A percentile compares a stretch with the other conserved stretches of the same genome.
Conservation (phyloP, 2,329 filamentous ascomycete species). For the Botrytis deweyae region DNA sequence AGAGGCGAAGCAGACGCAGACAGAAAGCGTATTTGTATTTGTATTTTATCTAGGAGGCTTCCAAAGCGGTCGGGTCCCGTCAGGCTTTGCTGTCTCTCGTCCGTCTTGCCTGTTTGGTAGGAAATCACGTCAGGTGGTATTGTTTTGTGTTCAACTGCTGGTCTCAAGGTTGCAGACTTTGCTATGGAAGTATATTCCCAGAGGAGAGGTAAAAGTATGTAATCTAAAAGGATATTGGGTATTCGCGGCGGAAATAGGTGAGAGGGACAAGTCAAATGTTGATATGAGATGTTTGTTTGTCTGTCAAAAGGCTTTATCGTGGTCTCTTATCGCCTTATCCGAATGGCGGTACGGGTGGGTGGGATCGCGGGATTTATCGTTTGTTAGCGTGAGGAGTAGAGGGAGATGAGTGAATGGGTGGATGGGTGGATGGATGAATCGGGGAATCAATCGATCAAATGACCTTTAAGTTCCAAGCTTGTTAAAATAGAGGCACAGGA, state of each 20-base stretch:
- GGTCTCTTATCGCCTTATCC: slow-evolving; percentile 1
- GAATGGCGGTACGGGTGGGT: not conserved
- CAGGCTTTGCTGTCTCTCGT: not conserved
- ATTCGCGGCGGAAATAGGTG: not conserved
- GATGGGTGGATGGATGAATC: not conserved
- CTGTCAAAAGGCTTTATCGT: not conserved
- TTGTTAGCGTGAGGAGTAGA: not conserved
- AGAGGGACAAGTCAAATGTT: not conserved
- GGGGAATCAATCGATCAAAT: not conserved
- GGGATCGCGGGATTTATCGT: not conserved
- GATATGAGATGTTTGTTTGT: not conserved
- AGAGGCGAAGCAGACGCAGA: not conserved
- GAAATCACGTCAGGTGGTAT: not conserved
- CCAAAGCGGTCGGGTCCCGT: not conserved
- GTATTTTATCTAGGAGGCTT: not conserved
- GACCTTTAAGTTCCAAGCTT: not conserved
- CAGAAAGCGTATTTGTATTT: not conserved
- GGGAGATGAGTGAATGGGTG: not conserved
- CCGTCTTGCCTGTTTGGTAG: not conserved
- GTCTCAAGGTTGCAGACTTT: not conserved
- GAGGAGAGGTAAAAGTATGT: not conserved
- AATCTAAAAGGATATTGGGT: not conserved
- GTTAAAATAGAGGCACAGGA: not conserved
- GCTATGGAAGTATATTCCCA: too few relatives aligned
- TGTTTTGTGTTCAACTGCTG: not conserved